Evolutionary conservation across 2,329 filamentous ascomycete genomes (phyloP).

Genomic region (Alternaria postmessia): DNA sequence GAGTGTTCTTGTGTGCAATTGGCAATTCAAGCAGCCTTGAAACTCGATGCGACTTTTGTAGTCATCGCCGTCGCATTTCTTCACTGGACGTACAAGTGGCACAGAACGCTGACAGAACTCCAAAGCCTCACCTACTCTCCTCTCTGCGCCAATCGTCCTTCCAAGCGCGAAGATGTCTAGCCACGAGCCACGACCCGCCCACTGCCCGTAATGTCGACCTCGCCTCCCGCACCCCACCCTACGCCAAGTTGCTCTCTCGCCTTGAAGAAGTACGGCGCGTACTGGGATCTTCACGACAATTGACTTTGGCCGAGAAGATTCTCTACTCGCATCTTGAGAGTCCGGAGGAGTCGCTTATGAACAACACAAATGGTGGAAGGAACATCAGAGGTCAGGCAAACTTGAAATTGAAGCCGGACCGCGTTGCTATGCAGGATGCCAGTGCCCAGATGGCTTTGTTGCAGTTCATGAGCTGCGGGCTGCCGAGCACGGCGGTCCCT

Average conservation of each 20-base stretch:
- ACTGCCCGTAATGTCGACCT: constrained; percentile 48
- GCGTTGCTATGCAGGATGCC: constrained; percentile 99
- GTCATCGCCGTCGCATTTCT: constrained; percentile 6
- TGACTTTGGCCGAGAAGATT: constrained; percentile 97
- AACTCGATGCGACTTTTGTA: not conserved
- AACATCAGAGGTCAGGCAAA: constrained; percentile 88
- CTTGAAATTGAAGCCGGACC: constrained; percentile 94
- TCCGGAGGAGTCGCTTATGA: constrained; percentile 85
- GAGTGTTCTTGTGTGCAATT: constrained; percentile 17
- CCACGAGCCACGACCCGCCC: constrained; percentile 41
- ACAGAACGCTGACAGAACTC: constrained; percentile 9
- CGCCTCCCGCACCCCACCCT: constrained; percentile 74
- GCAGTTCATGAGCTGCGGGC: constrained; percentile 97
- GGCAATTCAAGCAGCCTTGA: not conserved
- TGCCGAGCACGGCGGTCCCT: constrained; percentile 88
- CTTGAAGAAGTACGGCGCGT: constrained; percentile 78
- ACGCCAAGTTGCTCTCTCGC: constrained; percentile 80
- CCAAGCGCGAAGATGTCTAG: constrained; percentile 39
- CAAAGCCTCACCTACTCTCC: constrained; percentile 36
- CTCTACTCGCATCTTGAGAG: constrained; percentile 94
- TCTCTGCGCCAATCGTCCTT: constrained; percentile 27
- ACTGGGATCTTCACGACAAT: constrained; percentile 67
- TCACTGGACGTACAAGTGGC: not conserved
- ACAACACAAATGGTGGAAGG: constrained; percentile 81
- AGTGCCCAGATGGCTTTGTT: constrained; percentile 97